phyloP scores from a whole-genome alignment of 2,329 filamentous ascomycete species.

The Aspergillus neotritici region DNA sequence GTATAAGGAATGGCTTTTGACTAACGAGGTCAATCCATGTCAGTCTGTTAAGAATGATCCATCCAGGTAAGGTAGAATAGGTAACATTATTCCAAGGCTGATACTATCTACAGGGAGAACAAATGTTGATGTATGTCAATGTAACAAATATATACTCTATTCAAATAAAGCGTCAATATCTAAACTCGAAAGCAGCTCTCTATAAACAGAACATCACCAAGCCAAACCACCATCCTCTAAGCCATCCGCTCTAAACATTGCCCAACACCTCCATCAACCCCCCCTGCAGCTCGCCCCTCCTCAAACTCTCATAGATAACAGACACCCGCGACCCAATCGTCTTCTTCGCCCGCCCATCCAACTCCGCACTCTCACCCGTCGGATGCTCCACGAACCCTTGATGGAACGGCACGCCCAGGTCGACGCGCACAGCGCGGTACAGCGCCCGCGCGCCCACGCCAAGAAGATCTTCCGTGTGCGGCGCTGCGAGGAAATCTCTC shows the following conservation, averaged over 20 bases:
- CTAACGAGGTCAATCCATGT: no score
- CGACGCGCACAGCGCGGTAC: slow-evolving; percentile 29
- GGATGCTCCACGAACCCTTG: slow-evolving; percentile 24
- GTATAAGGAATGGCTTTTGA: no score
- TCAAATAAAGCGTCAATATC: no score
- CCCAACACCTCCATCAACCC: slow-evolving; percentile 9
- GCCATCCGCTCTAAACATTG: not conserved
- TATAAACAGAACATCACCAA: not conserved
- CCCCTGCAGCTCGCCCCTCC: slow-evolving; percentile 9
- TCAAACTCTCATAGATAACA: slow-evolving; percentile 19
- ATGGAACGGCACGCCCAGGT: slow-evolving; percentile 28
- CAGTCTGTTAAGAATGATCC: no score
- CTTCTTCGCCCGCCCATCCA: slow-evolving; percentile 17
- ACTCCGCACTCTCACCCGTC: slow-evolving; percentile 3
- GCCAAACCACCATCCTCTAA: not conserved
- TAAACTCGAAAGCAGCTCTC: no score
- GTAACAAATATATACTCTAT: no score
- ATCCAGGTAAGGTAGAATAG: no score
- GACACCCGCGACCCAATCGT: slow-evolving; percentile 24
- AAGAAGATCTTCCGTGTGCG: slow-evolving; percentile 12
- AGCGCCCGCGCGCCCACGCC: slow-evolving; percentile 22
- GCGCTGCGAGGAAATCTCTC: slow-evolving; percentile 10
- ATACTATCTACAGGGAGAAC: no score
- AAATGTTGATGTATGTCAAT: no score
- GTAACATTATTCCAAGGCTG: no score